A percentile compares a stretch with the other conserved stretches of the same genome.
Conservation (phyloP, 139 green algal species). For the Chlamydomonas eustigma region DNA sequence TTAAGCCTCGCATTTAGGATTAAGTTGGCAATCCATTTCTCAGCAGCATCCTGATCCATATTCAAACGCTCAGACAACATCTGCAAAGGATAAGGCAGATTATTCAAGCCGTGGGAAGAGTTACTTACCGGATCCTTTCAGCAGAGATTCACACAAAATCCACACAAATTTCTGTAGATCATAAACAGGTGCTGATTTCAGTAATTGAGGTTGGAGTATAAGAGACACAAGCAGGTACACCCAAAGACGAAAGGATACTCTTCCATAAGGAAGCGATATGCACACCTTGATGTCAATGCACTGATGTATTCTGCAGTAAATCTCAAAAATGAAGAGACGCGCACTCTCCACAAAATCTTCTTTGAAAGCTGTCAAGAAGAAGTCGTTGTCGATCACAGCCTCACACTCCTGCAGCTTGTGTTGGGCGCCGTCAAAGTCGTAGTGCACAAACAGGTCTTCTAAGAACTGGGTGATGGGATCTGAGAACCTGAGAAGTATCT, state of each 20-base stretch:
- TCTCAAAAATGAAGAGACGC: constrained; percentile 95
- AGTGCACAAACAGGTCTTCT: constrained; percentile 86
- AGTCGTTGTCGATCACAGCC: constrained; percentile 88
- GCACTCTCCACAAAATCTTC: constrained; percentile 95
- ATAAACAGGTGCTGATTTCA: no score
- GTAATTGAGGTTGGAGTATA: no score
- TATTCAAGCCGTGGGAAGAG: no score
- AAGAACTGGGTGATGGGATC: constrained; percentile 86
- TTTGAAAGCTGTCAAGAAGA: constrained; percentile 85
- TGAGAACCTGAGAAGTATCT: constrained; percentile 49
- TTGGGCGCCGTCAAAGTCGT: constrained; percentile 97
- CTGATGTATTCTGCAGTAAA: constrained; percentile 66
- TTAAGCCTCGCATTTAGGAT: constrained; percentile 91
- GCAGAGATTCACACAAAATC: no score
- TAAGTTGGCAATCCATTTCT: constrained; percentile 95
- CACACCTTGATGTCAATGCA: constrained; percentile 78
- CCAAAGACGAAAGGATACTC: no score
- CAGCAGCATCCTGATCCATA: constrained; percentile 79
- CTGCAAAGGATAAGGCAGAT: not conserved
- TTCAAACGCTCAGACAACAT: constrained; percentile 83
- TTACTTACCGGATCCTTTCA: no score
- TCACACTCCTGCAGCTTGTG: constrained; percentile 87
- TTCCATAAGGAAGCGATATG: no score
- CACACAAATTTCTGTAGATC: no score
- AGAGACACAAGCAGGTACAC: no score